Evolutionary conservation across 768 basidiomycete species (phyloP), one percentile per base, ranked within the genome.

Genomic region (Boletus vinaceobasis): DNA sequence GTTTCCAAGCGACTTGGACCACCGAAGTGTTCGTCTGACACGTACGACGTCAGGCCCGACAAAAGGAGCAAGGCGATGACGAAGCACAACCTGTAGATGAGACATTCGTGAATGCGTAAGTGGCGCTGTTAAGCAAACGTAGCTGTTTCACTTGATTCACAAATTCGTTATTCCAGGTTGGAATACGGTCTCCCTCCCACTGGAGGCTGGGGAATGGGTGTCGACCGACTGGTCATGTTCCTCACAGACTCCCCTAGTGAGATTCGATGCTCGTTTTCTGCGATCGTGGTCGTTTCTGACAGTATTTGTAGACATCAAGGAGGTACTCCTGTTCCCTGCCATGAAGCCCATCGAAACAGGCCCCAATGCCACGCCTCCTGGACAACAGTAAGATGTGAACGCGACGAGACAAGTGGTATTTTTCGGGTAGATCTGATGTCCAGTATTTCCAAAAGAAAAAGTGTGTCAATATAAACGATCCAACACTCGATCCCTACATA

Each of bases 141-240:
- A n/a, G 13, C 11, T 3, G 36, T n/a, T 19, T 52, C 53, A n/a
- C 26, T 51, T 38, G 17, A 32, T 49, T 59, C 19, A 59, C 39
- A 36, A 4, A 6, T 17, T 26, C 31, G 15, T 56, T 5, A 46
- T 39, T 2, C 13, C 65, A 93, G 93, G 3, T 85, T 99, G 59
- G 97, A 99, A 73, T 92, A 98, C 66, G 97, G 94, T 70, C 83
- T 99, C 2, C 93, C 97, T 6, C 97, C 97, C 0, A 99, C 96
- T 4, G 96, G 93, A 55, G 96, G 96, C 43, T 98, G 93, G 93
- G 96, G 94, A 59, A 79, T 98, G 51, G 95, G 96, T 51, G 90
- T 98, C 61, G 95, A 98, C 69, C 86, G 94, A 56, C 78, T 98
- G 37, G 93, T 98, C 74, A 98, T 98, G 96, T 98, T 98, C 86